phyloP scores from a whole-genome alignment of 2,329 filamentous ascomycete species.

The Emmonsiellopsis sp. region DNA sequence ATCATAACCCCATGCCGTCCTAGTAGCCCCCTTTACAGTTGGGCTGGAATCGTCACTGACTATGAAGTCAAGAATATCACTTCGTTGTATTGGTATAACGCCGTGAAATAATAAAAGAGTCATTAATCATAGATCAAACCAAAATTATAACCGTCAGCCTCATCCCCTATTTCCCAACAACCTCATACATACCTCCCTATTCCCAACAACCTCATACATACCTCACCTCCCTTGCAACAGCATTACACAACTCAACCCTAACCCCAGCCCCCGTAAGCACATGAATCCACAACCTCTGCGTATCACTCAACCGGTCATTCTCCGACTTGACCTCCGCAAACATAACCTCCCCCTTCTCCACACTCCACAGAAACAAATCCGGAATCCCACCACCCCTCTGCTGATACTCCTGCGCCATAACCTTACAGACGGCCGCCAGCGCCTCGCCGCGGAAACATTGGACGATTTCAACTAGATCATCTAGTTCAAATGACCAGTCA shows the following conservation, averaged over 20 bases:
- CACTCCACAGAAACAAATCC: conserved; percentile 82
- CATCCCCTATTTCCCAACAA: too few species aligned
- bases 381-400: conserved; percentile 80
- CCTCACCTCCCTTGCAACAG: conserved; percentile 49
- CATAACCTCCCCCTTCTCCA: conserved; percentile 54
- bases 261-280: conserved; percentile 79
- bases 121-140: too few species aligned
- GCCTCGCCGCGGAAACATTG: conserved; percentile 70
- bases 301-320: conserved; percentile 92
- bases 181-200: too few species aligned
- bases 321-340: conserved; percentile 74
- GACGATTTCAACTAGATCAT: conserved; percentile 71
- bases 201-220: not conserved
- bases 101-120: too few species aligned
- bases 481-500: conserved; percentile 76
- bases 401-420: conserved; percentile 90
- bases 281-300: conserved; percentile 94
- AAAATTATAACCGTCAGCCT: too few species aligned
- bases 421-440: conserved; percentile 77
- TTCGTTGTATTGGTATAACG: too few species aligned
- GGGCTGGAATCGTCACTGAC: too few species aligned
- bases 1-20: too few species aligned
- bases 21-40: too few species aligned
- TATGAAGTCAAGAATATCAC: too few species aligned
- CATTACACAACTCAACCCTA: conserved; percentile 69